These are phyloP conservation scores for Anthracocystis walkeri DNA, from an alignment of 1,284 basidiomycete genomes.

Conservation along the genomic window DNA sequence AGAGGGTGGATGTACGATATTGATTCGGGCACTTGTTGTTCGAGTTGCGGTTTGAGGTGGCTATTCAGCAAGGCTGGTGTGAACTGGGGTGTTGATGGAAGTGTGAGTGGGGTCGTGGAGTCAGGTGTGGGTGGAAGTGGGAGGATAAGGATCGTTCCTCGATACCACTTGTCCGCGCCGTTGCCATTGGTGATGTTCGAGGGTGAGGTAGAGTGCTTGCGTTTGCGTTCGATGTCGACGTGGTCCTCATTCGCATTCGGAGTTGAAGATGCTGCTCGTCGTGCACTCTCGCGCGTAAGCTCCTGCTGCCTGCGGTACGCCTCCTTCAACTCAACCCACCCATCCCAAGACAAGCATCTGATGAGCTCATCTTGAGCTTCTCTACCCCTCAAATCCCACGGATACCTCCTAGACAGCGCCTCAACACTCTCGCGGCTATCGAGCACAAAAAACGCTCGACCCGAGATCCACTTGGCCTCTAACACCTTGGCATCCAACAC, in stretches of 20 bases:
- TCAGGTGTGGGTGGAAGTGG: neutral
- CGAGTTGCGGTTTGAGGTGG: conserved; percentile 37
- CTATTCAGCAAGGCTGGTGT: conserved; percentile 19
- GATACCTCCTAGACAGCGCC: conserved; percentile 5
- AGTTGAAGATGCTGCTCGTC: neutral
- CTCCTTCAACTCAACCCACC: conserved; percentile 23
- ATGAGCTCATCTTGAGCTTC: conserved; percentile 8
- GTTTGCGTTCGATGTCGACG: conserved; percentile 2
- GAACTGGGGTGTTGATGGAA: neutral
- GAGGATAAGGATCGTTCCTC: conserved; percentile 28
- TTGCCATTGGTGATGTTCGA: neutral
- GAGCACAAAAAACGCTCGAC: conserved; percentile 30
- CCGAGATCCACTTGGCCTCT: conserved; percentile 29
- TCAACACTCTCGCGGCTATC: conserved; percentile 10
- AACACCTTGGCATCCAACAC: neutral
- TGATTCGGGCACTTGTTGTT: conserved; percentile 27
- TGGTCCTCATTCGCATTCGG: neutral
- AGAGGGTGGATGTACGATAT: conserved; percentile 34
- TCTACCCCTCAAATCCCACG: conserved; percentile 21
- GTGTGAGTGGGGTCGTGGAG: neutral
- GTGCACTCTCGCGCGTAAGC: neutral
- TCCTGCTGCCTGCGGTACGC: conserved; percentile 13
- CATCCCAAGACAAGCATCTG: conserved; percentile 24
- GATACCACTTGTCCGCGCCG: conserved; percentile 2
- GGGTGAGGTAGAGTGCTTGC: neutral